Conservation (phyloP, 371 early-diverging fungal genomes). For the Rhizomucor miehei region DNA sequence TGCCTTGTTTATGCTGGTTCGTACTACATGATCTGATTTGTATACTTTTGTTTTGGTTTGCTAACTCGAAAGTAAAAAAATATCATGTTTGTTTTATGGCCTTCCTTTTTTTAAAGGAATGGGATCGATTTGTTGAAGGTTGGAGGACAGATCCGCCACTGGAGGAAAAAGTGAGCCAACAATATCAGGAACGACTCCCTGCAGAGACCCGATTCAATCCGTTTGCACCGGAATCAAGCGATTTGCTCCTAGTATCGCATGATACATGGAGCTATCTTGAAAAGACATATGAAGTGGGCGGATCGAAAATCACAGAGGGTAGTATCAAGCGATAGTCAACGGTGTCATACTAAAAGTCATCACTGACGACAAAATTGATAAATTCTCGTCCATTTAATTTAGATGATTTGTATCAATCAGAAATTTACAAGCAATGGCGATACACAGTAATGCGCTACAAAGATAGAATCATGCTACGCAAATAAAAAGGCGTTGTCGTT, state of each 20-base stretch:
- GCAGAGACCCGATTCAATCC: constrained; percentile 10
- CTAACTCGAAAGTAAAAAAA: too few relatives aligned
- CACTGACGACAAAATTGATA: too few relatives aligned
- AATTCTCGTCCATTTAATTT: too few relatives aligned
- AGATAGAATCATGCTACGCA: constrained; percentile 11
- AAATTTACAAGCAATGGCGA: constrained; percentile 10
- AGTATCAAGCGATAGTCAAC: too few relatives aligned
- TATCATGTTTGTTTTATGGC: too few relatives aligned
- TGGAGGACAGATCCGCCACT: constrained; percentile 18
- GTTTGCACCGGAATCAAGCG: constrained; percentile 13
- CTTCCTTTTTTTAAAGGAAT: too few relatives aligned
- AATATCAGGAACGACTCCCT: not conserved
- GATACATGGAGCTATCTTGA: constrained; percentile 28
- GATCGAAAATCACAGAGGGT: constrained; percentile 24
- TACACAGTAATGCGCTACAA: constrained; percentile 10
- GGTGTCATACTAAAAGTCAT: too few relatives aligned
- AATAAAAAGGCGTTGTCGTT: too few relatives aligned
- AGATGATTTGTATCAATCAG: constrained; percentile 15
- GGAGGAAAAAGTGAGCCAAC: constrained; percentile 8
- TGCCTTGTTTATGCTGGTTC: constrained; percentile 20
- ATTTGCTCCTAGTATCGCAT: constrained; percentile 25
- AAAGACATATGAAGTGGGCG: constrained; percentile 11
- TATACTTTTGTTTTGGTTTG: too few relatives aligned
- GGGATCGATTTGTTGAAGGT: constrained; percentile 37
- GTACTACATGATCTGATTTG: too few relatives aligned